Evolutionary conservation across 176 grass and related monocot species (phyloP), one percentile per base, ranked within the genome.

Genomic region (Echinochloa phyllopogon): DNA sequence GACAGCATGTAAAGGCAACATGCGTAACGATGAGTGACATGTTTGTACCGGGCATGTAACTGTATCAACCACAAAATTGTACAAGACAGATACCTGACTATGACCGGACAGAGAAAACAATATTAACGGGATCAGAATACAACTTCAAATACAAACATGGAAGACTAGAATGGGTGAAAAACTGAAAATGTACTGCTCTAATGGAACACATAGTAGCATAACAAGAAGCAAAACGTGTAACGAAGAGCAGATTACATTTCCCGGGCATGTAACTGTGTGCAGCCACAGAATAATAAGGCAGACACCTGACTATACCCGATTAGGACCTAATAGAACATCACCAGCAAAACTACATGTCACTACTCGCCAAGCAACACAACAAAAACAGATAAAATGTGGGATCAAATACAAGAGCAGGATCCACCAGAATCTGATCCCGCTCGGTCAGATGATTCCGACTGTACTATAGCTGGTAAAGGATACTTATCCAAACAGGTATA

Each of bases 241-340:
- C 85, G 89, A 91, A 76, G 89, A 84, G 85, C 85, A 69, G 61
- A 75, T n/a, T 80, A 13, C 0, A 84, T 87, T 3, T 87, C 10
- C 53, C 89, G 75, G 69, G 85, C 85, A 87, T 91, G 89, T 87
- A 91, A 91, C 89, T 79, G 89, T 87, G 75, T 60, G 38, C 51
- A 87, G 43, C 84, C 80, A 91, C 83, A 53, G 1, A 16, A 60
- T 62, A 10, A 68, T 2, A 69, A 91, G 80, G 69, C 84, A 84
- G 80, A 87, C 85, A 91, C 80, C 74, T 91, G 85, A 90, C 89
- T 90, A 90, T 90, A 87, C 89, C 84, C 89, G 89, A 74, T 49
- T 18, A 49, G 63, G 5, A 51, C 0, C n/a, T 17, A 81, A 86
- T n/a, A 15, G 8, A 65, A 65, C 1, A 4, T 3, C 9, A 21